Base-by-base conservation (phyloP, 129 eudicot species). In the Cynara cardunculus region DNA sequence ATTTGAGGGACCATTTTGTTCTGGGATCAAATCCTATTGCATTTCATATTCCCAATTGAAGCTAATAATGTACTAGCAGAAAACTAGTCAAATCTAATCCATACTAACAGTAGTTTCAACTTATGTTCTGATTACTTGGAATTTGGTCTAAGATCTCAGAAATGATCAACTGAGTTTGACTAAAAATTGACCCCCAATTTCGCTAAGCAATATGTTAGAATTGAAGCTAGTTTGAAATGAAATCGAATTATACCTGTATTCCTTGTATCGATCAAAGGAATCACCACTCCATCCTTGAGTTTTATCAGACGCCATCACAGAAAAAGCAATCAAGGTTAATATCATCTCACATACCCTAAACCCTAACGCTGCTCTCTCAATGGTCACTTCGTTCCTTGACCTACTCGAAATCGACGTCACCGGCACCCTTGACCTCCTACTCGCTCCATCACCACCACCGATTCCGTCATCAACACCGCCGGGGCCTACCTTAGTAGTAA, bases 261-360 rank as follows among this genome's bases (percentile, higher is more conserved):
- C 99, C 70, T 72, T 89, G 80, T 95, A 92, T 9, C 99, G 93
- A 88, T 92, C 96, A 74, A 89, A 95, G 5, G 99, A 95, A 71
- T 95, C 97, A 30, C 97, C 99, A 74, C 94, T 92, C 99, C 99
- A 95, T 4, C 99, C 99, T 72, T 95, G 89, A 49, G 99, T 95
- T 53, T 82, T 89, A 87, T 95, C 93, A 61, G 97, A 87, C 27
- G 94, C 99, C 99, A 95, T 92, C 64, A 95, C 92, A 7, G 94
- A 83, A 25, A 95, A 89, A 10, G 99, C 89, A 74, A 95, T 80
- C 84, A 92, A 85, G 41, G 92, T 87, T 31, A 86, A 69, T 1
- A 88, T 76, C 72, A 88, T 70, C 69, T 95, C 93, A 74, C 80
- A 85, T 11, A 90, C 82, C 86, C 99, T 89, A 83, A 92, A 78